phyloP scores from a whole-genome alignment of 345 rosid species.

The Angophora floribunda region DNA sequence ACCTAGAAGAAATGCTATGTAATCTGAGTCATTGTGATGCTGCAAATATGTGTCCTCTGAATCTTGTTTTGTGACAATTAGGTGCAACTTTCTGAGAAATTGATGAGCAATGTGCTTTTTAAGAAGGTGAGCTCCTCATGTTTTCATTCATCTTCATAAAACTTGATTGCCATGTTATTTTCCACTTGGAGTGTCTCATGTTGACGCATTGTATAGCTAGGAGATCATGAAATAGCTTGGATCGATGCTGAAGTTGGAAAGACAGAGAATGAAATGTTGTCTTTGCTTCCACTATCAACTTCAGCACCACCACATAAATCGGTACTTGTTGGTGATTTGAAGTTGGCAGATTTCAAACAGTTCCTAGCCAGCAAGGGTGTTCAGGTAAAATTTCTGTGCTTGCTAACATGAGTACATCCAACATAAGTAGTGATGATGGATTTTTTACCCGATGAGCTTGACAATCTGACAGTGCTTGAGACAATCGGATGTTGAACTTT shows the following conservation, averaged over 20 bases:
- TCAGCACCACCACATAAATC: slow-evolving; percentile 69
- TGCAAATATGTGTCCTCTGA: background rate
- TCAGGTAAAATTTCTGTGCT: slow-evolving; percentile 32
- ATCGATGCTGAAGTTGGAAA: slow-evolving; percentile 83
- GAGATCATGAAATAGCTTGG: slow-evolving; percentile 95
- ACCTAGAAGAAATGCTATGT: background rate
- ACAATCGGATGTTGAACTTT: background rate
- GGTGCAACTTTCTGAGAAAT: slow-evolving; percentile 96
- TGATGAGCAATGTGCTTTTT: slow-evolving; percentile 92
- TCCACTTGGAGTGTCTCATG: background rate
- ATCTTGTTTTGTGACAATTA: slow-evolving; percentile 12
- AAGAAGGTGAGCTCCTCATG: slow-evolving; percentile 52
- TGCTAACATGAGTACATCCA: background rate
- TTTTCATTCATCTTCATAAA: background rate
- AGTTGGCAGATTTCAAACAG: slow-evolving; percentile 90
- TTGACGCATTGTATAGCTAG: slow-evolving; percentile 33
- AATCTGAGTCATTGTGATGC: background rate
- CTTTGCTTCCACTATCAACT: slow-evolving; percentile 54
- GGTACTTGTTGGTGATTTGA: slow-evolving; percentile 86
- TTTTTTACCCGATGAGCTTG: background rate
- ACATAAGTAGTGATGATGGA: background rate
- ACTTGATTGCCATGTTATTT: background rate
- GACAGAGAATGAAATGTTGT: slow-evolving; percentile 58
- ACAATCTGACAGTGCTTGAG: background rate
- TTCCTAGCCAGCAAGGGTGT: slow-evolving; percentile 89